Evolutionary conservation across 2,329 filamentous ascomycete genomes (phyloP), one percentile per base, ranked within the genome.

Genomic region (Pseudogymnoascus sp.): DNA sequence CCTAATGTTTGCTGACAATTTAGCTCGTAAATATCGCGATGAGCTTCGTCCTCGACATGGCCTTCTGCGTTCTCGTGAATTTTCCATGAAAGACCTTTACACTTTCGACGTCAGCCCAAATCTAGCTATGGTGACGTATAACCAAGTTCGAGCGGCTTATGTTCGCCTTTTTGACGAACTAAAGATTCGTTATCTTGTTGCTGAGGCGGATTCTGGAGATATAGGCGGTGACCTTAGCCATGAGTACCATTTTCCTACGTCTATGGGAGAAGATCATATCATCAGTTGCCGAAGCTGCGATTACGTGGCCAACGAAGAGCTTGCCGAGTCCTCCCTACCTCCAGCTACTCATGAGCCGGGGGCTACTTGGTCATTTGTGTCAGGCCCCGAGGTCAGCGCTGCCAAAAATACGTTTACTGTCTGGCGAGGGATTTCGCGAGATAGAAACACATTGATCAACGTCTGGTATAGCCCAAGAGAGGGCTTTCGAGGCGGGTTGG

Each of bases 11-110:
- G 38, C 57, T 62, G 19, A 38, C 61, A 53, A 67, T 65, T 7
- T 66, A 91, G 88, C 91, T 31, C 85, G 93, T 57, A 99, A 99
- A 75, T 99, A 97, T 72, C 86, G 95, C 60, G 95, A 99, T 77
- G 95, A 99, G 76, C 83, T 88, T 64, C 84, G 95, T 26, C 95
- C 95, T 19, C 85, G 95, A 33, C 90, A 96, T 69, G 95, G 95
- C 11, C 80, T 99, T 1, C 79, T 99, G 8, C 87, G 95, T 9
- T 89, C 91, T 0, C 87, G 92, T 66, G 95, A 99, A 72, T 99
- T 99, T 71, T 78, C 91, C 69, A 99, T 99, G 95, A 99, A 99
- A 76, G 95, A 99, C 74, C 82, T 99, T 0, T 99, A 99, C 74
- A 97, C 93, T 0, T 99, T 99, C 72, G 95, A 99, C 72, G 78